Evolutionary conservation across 2,329 filamentous ascomycete species (phyloP), one percentile per base, ranked within the genome.

Genomic region (Diaporthe sp.): DNA sequence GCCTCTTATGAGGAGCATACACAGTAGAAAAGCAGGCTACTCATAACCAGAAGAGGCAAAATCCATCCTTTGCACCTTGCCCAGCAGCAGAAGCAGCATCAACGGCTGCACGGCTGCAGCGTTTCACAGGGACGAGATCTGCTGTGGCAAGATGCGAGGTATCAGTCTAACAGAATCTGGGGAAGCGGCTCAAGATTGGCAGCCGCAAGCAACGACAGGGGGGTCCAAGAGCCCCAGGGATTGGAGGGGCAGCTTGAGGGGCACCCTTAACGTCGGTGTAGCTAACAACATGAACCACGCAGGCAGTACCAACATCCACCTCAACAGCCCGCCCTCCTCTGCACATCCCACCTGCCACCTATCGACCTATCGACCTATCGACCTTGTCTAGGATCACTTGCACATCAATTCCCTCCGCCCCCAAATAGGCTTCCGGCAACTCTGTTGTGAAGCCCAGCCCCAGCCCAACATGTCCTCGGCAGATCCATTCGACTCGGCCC

Each of bases 401-500:
- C 47, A 65, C 60, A 20, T 37, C 71, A 42, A 57, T 51, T 34
- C 42, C n/a, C 34, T 42, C n/a, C 47, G 17, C 25, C 47, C 31
- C 28, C 3, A 12, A 44, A 15, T 10, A 57, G 49, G 22, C 49
- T 55, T 70, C 34, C 49, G 34, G 65, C n/a, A 42, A 13, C n/a
- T 42, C 49, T 70, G 65, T 55, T 55, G 65, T 55, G 34, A 70
- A 51, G 34, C 49, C 13, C 37, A 72, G 28, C 53, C 63, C 7
- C 22, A 31, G 51, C 44, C 15, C 72, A 73, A 68, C 55, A 89
- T 89, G 88, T 85, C 88, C 78, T 84, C 88, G 81, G 87, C 88
- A 80, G 92, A 94, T 81, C 92, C 92, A 10, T 94, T 93, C 82
- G 94, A 95, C 85, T 94, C 92, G 82, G 93, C 93, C 74, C 91